Base-by-base conservation (phyloP, 495 filamentous ascomycete genomes). In the Neurospora terricola region DNA sequence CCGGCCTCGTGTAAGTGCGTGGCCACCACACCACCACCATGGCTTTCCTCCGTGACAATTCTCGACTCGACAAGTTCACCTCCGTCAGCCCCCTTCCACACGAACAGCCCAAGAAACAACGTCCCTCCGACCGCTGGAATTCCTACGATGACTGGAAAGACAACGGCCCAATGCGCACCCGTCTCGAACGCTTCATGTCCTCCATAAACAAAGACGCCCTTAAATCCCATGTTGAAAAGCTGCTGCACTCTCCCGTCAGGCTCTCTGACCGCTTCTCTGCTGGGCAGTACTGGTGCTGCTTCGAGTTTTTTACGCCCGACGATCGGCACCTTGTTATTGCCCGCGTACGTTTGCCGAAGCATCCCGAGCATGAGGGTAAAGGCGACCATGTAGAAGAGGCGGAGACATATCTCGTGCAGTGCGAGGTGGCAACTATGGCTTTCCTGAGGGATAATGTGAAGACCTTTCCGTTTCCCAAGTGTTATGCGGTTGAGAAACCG, bases 221-320 rank as follows among this genome's bases (percentile, higher is more conserved):
- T 10, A 42, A 75, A 12, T 30, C 71, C 38, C 78, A 80, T 69
- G 73, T 73, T 38, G 42, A 73, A 37, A 21, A 40, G 27, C 43
- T 80, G 38, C 71, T 70, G 21, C 76, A 76, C 30, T 71, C 74
- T 40, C 70, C 66, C 6, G 45, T 75, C 14, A 74, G 38, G 38
- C 77, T 80, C 9, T 77, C 79, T 45, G 72, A 81, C 36, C 74
- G 79, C n/a, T 81, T 80, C 73, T 80, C 77, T 5, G 79, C 76
- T 8, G 77, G 79, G 34, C 76, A 81, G 68, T 76, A 71, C 48
- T 81, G 79, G 79, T 73, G 72, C 74, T 81, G 79, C 73, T 78
- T 81, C 69, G 76, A 80, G 70, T 72, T 80, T 30, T 54, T 76
- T 40, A 73, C 75, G 0, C 36, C 70, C 3, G 76, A 81, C 59